These are phyloP conservation scores for Jimgerdemannia flammicorona DNA, from an alignment of 192 early-diverging fungal genomes.

Conservation along the genomic window DNA sequence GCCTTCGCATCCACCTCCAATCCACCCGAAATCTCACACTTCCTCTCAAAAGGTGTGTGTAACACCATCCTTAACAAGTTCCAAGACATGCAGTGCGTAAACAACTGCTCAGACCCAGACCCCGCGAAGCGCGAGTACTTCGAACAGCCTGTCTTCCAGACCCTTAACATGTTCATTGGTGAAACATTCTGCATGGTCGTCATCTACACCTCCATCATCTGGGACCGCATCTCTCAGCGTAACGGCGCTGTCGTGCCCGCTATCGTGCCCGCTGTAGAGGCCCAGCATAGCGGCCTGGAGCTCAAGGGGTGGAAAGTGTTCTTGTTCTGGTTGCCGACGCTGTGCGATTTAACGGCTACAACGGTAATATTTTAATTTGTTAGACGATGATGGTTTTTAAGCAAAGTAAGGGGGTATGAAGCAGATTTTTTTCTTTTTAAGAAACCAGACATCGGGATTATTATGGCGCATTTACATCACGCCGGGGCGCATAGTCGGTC, in stretches of 20 bases:
- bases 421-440: too few relatives aligned
- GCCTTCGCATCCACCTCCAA: constrained; percentile 20
- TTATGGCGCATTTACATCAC: not conserved
- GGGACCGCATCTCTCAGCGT: constrained; percentile 19
- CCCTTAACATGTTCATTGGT: constrained; percentile 96
- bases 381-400: not conserved
- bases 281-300: constrained; percentile 20
- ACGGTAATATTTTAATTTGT: constrained; percentile 46
- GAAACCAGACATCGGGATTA: not conserved
- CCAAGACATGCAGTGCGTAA: constrained; percentile 92
- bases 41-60: constrained; percentile 31
- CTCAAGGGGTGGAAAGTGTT: constrained; percentile 53
- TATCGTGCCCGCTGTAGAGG: constrained; percentile 12
- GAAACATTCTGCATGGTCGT: constrained; percentile 53
- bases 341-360: constrained; percentile 77
- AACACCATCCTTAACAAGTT: constrained; percentile 83
- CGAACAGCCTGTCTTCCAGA: constrained; percentile 99
- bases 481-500: not conserved
- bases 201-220: constrained; percentile 14
- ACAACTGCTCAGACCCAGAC: constrained; percentile 80
- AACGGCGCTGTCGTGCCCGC: constrained; percentile 19
- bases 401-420: too few relatives aligned
- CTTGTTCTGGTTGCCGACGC: constrained; percentile 73
- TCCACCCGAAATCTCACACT: not conserved
- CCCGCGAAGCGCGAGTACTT: constrained; percentile 64